phyloP scores from a whole-genome alignment of 1,284 basidiomycete genomes.

The Naganishia sp. region DNA sequence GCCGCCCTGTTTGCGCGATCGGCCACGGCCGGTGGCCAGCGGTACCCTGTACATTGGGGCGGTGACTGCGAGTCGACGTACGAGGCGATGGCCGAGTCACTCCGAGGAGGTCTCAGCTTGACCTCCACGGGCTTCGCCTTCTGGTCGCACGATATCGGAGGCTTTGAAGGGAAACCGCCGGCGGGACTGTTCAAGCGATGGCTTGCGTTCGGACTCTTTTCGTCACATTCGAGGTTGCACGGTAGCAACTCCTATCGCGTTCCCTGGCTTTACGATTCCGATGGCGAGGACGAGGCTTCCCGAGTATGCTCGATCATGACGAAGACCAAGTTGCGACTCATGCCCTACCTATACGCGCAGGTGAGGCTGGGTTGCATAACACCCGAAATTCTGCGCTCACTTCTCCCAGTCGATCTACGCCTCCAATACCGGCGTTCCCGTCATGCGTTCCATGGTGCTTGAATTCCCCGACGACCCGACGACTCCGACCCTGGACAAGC shows the following conservation, averaged over 20 bases:
- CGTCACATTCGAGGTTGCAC: constrained; percentile 64
- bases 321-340: constrained; percentile 68
- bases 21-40: constrained; percentile 67
- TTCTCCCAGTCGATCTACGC: constrained; percentile 62
- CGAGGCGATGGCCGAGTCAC: constrained; percentile 73
- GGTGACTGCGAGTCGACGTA: constrained; percentile 75
- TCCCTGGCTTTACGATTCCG: constrained; percentile 73
- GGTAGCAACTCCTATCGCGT: constrained; percentile 71
- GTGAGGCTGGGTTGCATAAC: constrained; percentile 52
- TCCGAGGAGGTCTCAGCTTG: constrained; percentile 67
- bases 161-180: constrained; percentile 71
- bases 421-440: constrained; percentile 62
- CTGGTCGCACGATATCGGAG: constrained; percentile 73
- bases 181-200: constrained; percentile 72
- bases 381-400: not conserved
- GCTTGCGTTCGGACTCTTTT: constrained; percentile 63
- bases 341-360: constrained; percentile 70
- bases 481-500: constrained; percentile 65
- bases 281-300: constrained; percentile 56
- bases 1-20: constrained; percentile 70
- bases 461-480: constrained; percentile 70
- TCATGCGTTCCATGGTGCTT: constrained; percentile 72
- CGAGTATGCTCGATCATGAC: constrained; percentile 66
- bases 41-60: constrained; percentile 63
- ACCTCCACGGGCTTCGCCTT: constrained; percentile 70